phyloP scores from a whole-genome alignment of 306 rosid genomes.

The Acmispon strigosus region DNA sequence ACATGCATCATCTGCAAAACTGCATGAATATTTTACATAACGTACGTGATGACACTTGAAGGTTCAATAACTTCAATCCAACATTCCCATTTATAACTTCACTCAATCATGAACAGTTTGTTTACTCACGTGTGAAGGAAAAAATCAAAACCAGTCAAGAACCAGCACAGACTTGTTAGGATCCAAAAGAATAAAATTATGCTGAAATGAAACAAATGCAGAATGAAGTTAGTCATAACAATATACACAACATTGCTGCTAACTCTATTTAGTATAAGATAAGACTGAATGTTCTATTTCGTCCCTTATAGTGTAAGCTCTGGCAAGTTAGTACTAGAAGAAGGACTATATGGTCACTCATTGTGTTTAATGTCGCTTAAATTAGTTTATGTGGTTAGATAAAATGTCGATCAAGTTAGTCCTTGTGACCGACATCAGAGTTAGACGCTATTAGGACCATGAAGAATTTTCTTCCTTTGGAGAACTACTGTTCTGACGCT shows the following conservation, averaged over 20 bases:
- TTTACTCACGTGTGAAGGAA: constrained; percentile 56
- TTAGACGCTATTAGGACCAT: no score
- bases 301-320: no score
- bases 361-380: no score
- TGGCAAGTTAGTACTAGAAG: no score
- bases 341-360: no score
- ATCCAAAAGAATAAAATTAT: constrained; percentile 59
- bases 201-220: constrained; percentile 44
- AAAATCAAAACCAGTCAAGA: constrained; percentile 63
- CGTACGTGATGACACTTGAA: neutral
- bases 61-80: neutral
- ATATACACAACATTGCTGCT: neutral
- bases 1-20: constrained; percentile 67
- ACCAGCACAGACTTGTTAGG: constrained; percentile 52
- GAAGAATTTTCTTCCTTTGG: no score
- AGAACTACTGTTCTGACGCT: no score
- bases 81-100: neutral
- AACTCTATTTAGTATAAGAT: neutral
- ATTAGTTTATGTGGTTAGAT: no score
- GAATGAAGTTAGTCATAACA: neutral
- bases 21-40: constrained; percentile 16
- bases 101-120: neutral
- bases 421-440: no score
- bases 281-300: no score
- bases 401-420: no score